Evolutionary conservation across 2,329 filamentous ascomycete genomes (phyloP).

Genomic region (Intubia oerlemansii): DNA sequence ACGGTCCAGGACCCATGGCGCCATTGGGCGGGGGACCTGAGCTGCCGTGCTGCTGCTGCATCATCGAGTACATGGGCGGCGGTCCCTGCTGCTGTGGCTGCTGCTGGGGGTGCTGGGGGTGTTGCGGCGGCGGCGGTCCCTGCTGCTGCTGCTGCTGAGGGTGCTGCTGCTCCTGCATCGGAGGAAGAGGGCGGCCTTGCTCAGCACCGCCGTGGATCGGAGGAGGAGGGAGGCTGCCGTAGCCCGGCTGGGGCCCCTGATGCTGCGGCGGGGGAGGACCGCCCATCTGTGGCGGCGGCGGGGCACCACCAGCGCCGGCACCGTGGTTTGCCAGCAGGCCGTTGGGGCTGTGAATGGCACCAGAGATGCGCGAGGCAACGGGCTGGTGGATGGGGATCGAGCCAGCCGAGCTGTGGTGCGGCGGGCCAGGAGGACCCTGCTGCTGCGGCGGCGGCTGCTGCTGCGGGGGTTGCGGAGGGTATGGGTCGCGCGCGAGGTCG

Average conservation of each 20-base stretch:
- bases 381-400: conserved; percentile 89
- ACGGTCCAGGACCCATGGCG: no score
- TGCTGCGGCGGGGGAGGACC: conserved; percentile 22
- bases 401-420: conserved; percentile 71
- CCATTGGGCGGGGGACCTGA: conserved; percentile 24
- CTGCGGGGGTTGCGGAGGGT: conserved; percentile 11
- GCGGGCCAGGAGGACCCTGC: conserved; percentile 20
- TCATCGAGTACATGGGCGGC: conserved; percentile 36
- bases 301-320: conserved; percentile 10
- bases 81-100: conserved; percentile 13
- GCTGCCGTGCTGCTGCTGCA: conserved; percentile 24
- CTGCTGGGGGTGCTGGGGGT: conserved; percentile 1
- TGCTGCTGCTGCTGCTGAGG: conserved; percentile 2
- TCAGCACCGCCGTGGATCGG: conserved; percentile 28
- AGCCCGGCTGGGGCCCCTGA: conserved; percentile 18
- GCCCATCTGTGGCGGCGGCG: conserved; percentile 26
- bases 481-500: conserved; percentile 41
- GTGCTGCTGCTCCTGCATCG: conserved; percentile 6
- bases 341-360: conserved; percentile 78
- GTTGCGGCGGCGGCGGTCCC: conserved; percentile 22
- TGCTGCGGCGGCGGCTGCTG: conserved; percentile 3
- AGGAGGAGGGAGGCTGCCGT: conserved; percentile 26
- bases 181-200: conserved; percentile 9
- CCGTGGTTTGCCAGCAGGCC: conserved; percentile 63
- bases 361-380: conserved; percentile 60